phyloP scores from a whole-genome alignment of 805 yeast species.

The Wickerhamiella australiensis region DNA sequence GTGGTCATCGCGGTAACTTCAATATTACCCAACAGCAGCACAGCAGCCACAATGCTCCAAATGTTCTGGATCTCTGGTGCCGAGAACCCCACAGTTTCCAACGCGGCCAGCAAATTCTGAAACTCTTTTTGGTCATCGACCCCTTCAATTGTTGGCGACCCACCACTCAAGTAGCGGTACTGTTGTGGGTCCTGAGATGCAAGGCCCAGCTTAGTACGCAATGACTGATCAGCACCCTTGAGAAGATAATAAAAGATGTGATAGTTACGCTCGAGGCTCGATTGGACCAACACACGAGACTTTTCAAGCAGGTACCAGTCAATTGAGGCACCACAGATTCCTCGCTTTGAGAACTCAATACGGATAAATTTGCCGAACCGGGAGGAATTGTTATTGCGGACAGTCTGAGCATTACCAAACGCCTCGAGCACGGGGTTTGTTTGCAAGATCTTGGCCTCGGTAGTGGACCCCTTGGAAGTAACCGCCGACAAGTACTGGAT shows the following conservation, averaged over 20 bases:
- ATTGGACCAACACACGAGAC: conserved; percentile 77
- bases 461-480: conserved; percentile 32
- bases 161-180: conserved; percentile 48
- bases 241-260: conserved; percentile 86
- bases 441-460: conserved; percentile 76
- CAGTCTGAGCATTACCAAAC: conserved; percentile 95
- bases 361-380: conserved; percentile 94
- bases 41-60: conserved; percentile 56
- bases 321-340: conserved; percentile 76
- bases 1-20: conserved; percentile 50
- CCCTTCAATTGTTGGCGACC: conserved; percentile 49
- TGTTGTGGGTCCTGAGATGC: conserved; percentile 34
- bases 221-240: conserved; percentile 45
- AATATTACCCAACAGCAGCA: conserved; percentile 78
- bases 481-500: conserved; percentile 82
- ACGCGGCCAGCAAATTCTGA: conserved; percentile 47
- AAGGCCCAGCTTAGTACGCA: conserved; percentile 29
- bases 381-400: conserved; percentile 85
- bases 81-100: conserved; percentile 60
- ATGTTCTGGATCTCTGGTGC: conserved; percentile 43
- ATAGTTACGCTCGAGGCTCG: conserved; percentile 70
- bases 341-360: conserved; percentile 50
- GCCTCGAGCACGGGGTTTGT: conserved; percentile 94
- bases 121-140: conserved; percentile 69
- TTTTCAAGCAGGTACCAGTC: conserved; percentile 92